A percentile compares a stretch with the other conserved stretches of the same genome.
These are phyloP conservation scores for Citrus cavaleriei DNA, from an alignment of 345 rosid genomes.

Conservation along the genomic window DNA sequence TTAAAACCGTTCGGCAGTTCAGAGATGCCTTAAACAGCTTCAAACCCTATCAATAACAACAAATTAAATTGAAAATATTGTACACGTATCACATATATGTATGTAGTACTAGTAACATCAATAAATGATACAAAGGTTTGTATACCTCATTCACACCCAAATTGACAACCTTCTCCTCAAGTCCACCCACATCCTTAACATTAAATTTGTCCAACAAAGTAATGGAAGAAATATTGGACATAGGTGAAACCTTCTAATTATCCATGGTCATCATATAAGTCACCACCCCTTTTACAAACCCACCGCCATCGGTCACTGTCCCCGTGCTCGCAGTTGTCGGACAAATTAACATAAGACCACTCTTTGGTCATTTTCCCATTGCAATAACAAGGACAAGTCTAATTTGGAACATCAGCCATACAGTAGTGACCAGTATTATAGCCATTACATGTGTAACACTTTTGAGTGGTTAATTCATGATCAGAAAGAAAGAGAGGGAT, in stretches of 20 bases:
- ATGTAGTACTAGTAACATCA: no score
- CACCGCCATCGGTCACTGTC: neutral
- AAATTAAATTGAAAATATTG: neutral
- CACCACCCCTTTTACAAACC: slow-evolving; percentile 24
- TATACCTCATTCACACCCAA: neutral
- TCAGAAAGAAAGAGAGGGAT: neutral
- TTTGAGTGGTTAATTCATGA: neutral
- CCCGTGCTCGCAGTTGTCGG: neutral
- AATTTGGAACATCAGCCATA: neutral
- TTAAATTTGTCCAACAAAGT: slow-evolving; percentile 12
- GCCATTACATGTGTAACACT: neutral
- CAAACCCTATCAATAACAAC: slow-evolving; percentile 1
- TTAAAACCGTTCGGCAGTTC: slow-evolving; percentile 25
- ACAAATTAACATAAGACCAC: neutral
- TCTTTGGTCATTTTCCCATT: fast-evolving
- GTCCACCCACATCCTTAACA: neutral
- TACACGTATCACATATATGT: no score
- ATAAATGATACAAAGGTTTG: no score
- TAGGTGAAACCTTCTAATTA: slow-evolving; percentile 24
- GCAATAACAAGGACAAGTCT: neutral
- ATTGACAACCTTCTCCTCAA: slow-evolving; percentile 5
- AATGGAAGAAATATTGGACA: neutral
- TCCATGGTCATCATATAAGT: slow-evolving; percentile 31
- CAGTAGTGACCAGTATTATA: neutral
- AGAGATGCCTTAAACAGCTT: slow-evolving; percentile 22